Conservation (phyloP, 768 basidiomycete genomes). For the Paxillus involutus region DNA sequence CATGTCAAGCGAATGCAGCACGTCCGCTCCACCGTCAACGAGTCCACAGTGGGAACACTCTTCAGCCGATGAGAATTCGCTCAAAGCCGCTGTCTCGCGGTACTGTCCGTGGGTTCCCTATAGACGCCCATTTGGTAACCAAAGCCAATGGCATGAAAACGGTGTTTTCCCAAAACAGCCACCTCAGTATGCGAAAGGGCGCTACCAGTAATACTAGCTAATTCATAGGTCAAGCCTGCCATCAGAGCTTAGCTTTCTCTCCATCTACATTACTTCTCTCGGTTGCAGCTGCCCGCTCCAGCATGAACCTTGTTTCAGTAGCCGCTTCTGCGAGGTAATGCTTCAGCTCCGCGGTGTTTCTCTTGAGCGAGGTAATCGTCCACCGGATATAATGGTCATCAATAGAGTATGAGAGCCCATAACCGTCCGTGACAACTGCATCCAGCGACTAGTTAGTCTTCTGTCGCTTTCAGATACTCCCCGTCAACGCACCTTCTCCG, state of each 20-base stretch:
- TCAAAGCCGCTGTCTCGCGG: background rate
- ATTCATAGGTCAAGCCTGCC: background rate
- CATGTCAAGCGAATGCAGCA: too few relatives aligned
- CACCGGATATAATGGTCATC: constrained; percentile 82
- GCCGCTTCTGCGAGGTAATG: constrained; percentile 82
- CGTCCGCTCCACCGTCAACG: too few relatives aligned
- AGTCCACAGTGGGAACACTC: too few relatives aligned
- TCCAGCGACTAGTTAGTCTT: constrained; percentile 8
- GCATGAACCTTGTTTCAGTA: constrained; percentile 71
- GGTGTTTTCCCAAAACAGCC: background rate
- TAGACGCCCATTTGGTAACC: background rate
- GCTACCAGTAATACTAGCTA: background rate
- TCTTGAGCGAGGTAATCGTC: constrained; percentile 80
- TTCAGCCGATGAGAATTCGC: background rate
- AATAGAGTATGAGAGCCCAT: constrained; percentile 89
- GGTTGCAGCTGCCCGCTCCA: constrained; percentile 61
- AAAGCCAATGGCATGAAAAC: background rate
- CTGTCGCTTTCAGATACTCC: background rate
- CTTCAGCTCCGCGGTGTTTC: constrained; percentile 50
- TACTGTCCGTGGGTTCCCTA: background rate
- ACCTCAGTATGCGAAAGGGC: background rate
- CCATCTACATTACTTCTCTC: constrained; percentile 34
- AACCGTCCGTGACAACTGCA: constrained; percentile 86
- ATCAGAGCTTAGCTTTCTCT: constrained; percentile 33
- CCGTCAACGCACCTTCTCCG: constrained; percentile 66